These are phyloP conservation scores for Cordyceps tenuipes DNA, from an alignment of 2,329 filamentous ascomycete genomes.

Conservation along the genomic window DNA sequence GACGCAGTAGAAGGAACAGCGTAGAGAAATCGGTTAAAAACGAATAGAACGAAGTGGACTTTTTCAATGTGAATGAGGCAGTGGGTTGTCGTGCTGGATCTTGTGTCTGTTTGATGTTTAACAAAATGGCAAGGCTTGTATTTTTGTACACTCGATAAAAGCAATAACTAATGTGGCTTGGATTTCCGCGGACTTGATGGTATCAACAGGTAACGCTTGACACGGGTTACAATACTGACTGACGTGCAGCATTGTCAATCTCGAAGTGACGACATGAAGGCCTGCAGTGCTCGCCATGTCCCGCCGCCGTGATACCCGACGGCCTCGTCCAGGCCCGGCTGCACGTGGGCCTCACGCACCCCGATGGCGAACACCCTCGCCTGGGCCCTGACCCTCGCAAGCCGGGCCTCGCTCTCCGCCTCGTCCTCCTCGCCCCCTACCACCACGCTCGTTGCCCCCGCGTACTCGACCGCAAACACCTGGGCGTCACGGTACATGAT, in stretches of 20 bases:
- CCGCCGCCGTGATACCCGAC: constrained; percentile 3
- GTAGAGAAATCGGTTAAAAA: not conserved
- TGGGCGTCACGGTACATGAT: constrained; percentile 6
- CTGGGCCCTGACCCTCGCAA: not conserved
- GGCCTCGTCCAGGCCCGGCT: constrained; percentile 9
- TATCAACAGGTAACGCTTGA: no score
- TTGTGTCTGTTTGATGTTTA: not conserved
- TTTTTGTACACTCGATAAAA: constrained; percentile 5
- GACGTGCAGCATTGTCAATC: not conserved
- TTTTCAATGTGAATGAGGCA: not conserved
- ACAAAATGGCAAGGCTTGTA: not conserved
- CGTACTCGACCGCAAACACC: constrained; percentile 1
- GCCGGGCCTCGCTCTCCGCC: not conserved
- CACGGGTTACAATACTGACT: no score
- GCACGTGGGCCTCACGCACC: constrained; percentile 10
- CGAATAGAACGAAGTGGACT: constrained; percentile 14
- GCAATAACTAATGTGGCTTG: not conserved
- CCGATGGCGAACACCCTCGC: constrained; percentile 7
- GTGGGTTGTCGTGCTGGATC: not conserved
- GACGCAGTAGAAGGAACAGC: constrained; percentile 28
- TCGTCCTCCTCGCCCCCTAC: not conserved
- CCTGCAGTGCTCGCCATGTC: constrained; percentile 7
- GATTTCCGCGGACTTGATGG: no score
- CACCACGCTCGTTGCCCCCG: not conserved
- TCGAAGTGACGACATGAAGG: not conserved